These are phyloP conservation scores for Rhynchospora tenuis DNA, from an alignment of 176 grass and related monocot species.

Conservation along the genomic window DNA sequence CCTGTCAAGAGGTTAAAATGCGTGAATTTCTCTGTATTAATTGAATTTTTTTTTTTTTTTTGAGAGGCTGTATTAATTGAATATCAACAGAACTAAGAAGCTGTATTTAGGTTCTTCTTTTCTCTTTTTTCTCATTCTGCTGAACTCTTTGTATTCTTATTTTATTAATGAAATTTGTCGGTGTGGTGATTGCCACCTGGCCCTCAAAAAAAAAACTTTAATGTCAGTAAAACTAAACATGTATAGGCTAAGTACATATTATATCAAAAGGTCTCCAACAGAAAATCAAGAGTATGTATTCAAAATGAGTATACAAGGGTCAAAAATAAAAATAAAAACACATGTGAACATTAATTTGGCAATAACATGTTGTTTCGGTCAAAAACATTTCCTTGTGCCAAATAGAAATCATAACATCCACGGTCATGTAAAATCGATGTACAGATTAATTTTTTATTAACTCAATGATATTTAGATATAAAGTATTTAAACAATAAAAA, in stretches of 20 bases:
- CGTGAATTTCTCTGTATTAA: not conserved
- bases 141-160: no score
- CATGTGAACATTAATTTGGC: not conserved
- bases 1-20: conserved; percentile 28
- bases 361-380: not conserved
- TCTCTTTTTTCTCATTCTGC: no score
- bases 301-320: not conserved
- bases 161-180: no score
- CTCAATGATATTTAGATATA: no score
- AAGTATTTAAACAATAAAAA: no score
- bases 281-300: not conserved
- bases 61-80: no score
- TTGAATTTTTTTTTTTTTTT: no score
- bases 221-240: not conserved
- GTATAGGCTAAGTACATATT: not conserved
- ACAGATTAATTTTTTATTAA: no score
- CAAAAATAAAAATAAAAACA: not conserved
- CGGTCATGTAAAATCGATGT: no score
- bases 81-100: no score
- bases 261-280: not conserved
- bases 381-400: not conserved
- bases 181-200: no score
- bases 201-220: not conserved
- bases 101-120: no score
- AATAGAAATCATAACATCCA: not conserved